Conservation (phyloP, 805 yeast genomes). For the Saturnispora dispora region DNA sequence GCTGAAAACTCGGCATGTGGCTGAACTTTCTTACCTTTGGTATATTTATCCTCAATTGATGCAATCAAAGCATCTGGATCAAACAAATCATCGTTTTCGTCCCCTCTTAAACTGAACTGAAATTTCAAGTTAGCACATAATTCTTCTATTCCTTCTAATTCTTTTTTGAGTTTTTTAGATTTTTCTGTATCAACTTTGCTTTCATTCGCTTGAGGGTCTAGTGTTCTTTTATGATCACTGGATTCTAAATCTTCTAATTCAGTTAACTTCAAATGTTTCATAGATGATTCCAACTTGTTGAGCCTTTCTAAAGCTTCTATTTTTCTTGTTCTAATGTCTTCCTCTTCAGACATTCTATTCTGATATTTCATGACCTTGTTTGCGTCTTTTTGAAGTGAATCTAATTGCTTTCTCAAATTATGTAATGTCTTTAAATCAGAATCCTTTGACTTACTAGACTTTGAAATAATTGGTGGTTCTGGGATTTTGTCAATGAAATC, state of each 20-base stretch:
- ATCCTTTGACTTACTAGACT: conserved; percentile 20
- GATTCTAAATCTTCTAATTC: conserved; percentile 10
- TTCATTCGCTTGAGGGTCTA: conserved; percentile 22
- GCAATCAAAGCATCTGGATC: conserved; percentile 17
- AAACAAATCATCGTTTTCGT: conserved; percentile 13
- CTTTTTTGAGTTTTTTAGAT: conserved; percentile 16
- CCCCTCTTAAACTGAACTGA: conserved; percentile 21
- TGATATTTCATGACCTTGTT: conserved; percentile 68
- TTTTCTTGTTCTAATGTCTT: conserved; percentile 51
- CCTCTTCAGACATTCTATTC: conserved; percentile 37
- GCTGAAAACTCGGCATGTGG: conserved; percentile 17
- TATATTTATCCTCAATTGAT: conserved; percentile 23
- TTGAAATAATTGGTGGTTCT: conserved; percentile 5
- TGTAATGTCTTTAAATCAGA: conserved; percentile 51
- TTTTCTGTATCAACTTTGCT: conserved; percentile 12
- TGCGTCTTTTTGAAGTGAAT: conserved; percentile 60
- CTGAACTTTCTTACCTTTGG: conserved; percentile 22
- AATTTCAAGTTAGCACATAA: conserved; percentile 21
- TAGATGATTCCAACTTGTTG: conserved; percentile 48
- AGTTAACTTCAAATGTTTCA: conserved; percentile 17
- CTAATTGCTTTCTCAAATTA: conserved; percentile 46
- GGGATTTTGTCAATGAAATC: conserved; percentile 27
- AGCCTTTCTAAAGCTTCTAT: conserved; percentile 63
- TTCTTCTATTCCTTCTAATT: conserved; percentile 20
- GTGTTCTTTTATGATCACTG: conserved; percentile 14